Conservation (phyloP, 176 grass and related monocot species). For the Eleusine indica region DNA sequence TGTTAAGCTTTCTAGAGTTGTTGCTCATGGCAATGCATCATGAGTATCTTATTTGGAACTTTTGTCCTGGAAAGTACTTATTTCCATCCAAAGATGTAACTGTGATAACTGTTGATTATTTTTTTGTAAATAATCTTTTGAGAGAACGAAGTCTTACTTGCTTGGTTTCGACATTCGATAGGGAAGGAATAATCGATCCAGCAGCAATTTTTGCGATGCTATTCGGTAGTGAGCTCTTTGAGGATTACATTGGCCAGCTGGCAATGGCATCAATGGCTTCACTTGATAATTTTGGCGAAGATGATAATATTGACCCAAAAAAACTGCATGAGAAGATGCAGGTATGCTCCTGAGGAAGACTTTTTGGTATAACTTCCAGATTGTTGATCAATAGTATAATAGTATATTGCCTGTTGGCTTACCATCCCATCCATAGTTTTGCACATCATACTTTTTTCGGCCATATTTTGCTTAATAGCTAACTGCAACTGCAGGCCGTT, state of each 20-base stretch:
- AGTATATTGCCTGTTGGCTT: conserved; percentile 16
- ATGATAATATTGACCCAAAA: conserved; percentile 70
- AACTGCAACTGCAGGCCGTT: conserved; percentile 63
- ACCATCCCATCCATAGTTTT: conserved; percentile 22
- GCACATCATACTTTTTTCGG: conserved; percentile 36
- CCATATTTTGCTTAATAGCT: conserved; percentile 11
- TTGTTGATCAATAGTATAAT: conserved; percentile 27
- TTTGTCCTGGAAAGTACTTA: conserved; percentile 12
- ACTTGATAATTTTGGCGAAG: conserved; percentile 84
- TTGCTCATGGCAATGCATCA: conserved; percentile 11
- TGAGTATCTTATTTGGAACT: conserved; percentile 2
- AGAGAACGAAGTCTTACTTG: conserved; percentile 4
- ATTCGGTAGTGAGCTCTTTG: conserved; percentile 96
- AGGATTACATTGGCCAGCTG: conserved; percentile 97
- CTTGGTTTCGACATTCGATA: conserved; percentile 48
- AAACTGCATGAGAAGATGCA: conserved; percentile 87
- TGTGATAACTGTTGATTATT: background rate
- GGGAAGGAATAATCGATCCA: conserved; percentile 96
- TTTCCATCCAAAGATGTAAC: conserved; percentile 14
- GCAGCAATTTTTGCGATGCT: conserved; percentile 97
- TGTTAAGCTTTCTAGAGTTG: background rate
- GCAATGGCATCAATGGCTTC: conserved; percentile 97
- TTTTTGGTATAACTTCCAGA: conserved; percentile 21
- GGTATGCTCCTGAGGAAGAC: conserved; percentile 50
- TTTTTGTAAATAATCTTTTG: background rate